Evolutionary conservation across 805 yeast species (phyloP).

Genomic region (Nakazawaea peltata): DNA sequence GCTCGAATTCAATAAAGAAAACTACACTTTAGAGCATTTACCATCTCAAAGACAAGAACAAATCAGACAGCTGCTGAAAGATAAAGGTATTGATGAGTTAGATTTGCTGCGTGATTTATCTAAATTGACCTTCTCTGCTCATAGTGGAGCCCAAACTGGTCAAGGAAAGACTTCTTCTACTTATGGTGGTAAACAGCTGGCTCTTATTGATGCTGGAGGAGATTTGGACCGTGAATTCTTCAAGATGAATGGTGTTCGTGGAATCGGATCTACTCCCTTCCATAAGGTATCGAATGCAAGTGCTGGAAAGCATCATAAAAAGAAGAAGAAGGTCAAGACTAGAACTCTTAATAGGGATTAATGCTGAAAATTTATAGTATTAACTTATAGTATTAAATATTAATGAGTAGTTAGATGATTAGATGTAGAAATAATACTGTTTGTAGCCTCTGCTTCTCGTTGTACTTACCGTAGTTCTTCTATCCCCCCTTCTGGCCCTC

Average conservation of each 20-base stretch:
- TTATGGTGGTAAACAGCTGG: slow-evolving; percentile 81
- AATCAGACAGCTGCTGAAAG: slow-evolving; percentile 52
- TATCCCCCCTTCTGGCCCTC: no score
- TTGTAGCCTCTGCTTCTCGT: not conserved
- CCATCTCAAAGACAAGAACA: slow-evolving; percentile 73
- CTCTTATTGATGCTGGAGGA: slow-evolving; percentile 67
- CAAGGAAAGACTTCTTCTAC: slow-evolving; percentile 44
- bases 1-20: slow-evolving; percentile 63
- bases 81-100: slow-evolving; percentile 45
- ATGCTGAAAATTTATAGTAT: not conserved
- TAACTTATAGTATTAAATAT: slow-evolving; percentile 1
- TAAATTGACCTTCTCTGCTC: slow-evolving; percentile 72
- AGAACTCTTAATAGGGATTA: slow-evolving; percentile 4
- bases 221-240: slow-evolving; percentile 86
- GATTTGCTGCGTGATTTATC: slow-evolving; percentile 65
- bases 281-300: slow-evolving; percentile 36
- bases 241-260: slow-evolving; percentile 54
- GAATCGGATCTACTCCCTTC: slow-evolving; percentile 64
- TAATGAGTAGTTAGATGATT: not conserved
- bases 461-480: no score
- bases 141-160: slow-evolving; percentile 40
- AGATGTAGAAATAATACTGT: no score
- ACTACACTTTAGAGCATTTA: slow-evolving; percentile 56
- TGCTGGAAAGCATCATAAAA: slow-evolving; percentile 59
- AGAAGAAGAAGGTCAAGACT: slow-evolving; percentile 54